A percentile compares a stretch with the other conserved stretches of the same genome.
phyloP scores from a whole-genome alignment of 2,329 filamentous ascomycete species.

The Neurospora sp. region DNA sequence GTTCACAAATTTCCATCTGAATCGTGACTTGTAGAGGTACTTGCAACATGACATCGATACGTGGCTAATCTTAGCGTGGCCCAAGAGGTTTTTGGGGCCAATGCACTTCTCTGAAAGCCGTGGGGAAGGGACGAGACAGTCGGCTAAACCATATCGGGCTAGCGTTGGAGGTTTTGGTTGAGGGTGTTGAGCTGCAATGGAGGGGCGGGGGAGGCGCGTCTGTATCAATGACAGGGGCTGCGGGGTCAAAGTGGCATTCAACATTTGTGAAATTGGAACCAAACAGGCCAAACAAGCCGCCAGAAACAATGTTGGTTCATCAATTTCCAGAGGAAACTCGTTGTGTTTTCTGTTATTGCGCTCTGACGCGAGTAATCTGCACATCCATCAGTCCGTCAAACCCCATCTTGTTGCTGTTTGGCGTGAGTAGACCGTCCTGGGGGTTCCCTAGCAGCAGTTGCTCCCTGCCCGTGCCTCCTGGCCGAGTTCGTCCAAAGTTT shows the following conservation, averaged over 20 bases:
- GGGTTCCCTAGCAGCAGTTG: not conserved
- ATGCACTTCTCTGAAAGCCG: conserved; percentile 6
- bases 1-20: not conserved
- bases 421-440: not conserved
- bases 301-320: not conserved
- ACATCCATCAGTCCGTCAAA: not conserved
- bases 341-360: not conserved
- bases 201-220: conserved; percentile 8
- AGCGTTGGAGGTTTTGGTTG: conserved; percentile 18
- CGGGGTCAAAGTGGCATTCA: conserved; percentile 17
- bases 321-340: not conserved
- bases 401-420: not conserved
- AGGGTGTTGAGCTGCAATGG: conserved; percentile 13
- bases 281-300: not conserved
- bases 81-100: not conserved
- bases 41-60: not conserved
- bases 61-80: not conserved
- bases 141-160: conserved; percentile 11
- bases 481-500: not conserved
- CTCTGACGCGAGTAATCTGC: not conserved
- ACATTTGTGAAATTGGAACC: conserved; percentile 14
- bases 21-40: not conserved
- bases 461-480: not conserved
- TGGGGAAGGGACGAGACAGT: conserved; percentile 10
- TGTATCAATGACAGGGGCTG: conserved; percentile 9